Evolutionary conservation across 2,329 filamentous ascomycete species (phyloP), one percentile per base, ranked within the genome.

Genomic region (Exophiala sp.): DNA sequence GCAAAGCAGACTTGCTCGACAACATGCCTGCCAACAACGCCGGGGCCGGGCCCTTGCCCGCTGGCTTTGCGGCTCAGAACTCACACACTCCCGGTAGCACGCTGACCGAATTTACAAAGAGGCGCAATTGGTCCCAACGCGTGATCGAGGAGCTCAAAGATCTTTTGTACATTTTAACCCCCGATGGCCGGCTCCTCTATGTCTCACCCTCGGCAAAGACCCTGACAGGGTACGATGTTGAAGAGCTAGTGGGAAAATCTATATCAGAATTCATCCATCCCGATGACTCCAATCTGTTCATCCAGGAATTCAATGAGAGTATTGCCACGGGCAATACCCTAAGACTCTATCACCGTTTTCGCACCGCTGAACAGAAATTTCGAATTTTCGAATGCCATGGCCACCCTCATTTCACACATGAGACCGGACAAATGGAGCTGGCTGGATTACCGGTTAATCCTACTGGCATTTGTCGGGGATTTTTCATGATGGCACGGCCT

Each of bases 401-500:
- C 43, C 91, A 96, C 65, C 86, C 89, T 10, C 91, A 97, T 70
- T 83, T 95, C 55, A 85, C 85, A 29, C 80, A 78, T 16, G 82
- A 86, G 57, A 77, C 77, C 53, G 48, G 56, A 5, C 50, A 52
- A 13, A 39, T 55, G 13, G 57, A 57, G 42, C 21, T 53, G 4
- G 74, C 78, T 10, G 79, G 79, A 21, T 82, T 81, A 52, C 77
- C 79, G 1, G 76, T 78, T 58, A 83, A 83, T 57, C 75, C 81
- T 51, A 77, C 81, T 2, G 78, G 82, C 1, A 85, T 86, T 60
- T 96, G 89, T 66, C 82, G 88, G 61, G 90, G 90, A 30, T 88
- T 96, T 60, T 96, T 96, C 66, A 86, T 97, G 75, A 91, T 95
- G 82, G 83, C 88, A 7, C 80, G 90, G 16, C 87, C 87, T 1